These are phyloP conservation scores for Boeremia lycopersici DNA, from an alignment of 2,329 filamentous ascomycete genomes.

Conservation along the genomic window DNA sequence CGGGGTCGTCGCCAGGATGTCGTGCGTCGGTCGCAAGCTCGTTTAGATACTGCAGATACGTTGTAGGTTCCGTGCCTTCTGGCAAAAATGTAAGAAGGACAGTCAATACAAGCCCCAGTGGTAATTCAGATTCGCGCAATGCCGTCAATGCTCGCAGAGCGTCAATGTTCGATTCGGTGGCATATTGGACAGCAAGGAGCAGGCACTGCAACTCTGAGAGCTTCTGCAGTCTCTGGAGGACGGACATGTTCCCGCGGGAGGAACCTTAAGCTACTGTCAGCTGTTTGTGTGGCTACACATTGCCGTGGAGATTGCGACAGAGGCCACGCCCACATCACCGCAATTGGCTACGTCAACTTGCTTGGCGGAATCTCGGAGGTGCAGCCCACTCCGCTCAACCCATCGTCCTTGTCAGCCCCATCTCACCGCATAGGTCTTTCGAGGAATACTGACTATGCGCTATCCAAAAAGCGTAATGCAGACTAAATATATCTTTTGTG, in stretches of 20 bases:
- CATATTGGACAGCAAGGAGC: conserved; percentile 73
- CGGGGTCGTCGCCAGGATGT: conserved; percentile 45
- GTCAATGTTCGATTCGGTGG: conserved; percentile 68
- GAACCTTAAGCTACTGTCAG: conserved; percentile 1
- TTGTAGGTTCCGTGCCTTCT: conserved; percentile 68
- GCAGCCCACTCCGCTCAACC: not conserved
- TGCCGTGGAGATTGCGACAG: conserved; percentile 2
- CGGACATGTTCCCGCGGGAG: conserved; percentile 26
- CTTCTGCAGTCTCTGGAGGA: conserved; percentile 36
- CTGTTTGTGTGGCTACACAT: conserved; percentile 9
- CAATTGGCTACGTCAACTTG: conserved; percentile 17
- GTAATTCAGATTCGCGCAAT: conserved; percentile 63
- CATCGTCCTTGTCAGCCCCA: conserved; percentile 13
- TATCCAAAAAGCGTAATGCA: too few relatives aligned
- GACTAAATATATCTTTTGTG: too few relatives aligned
- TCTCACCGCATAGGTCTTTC: not conserved
- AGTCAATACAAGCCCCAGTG: conserved; percentile 69
- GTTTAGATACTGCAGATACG: conserved; percentile 67
- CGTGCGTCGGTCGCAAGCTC: conserved; percentile 61
- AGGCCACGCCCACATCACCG: conserved; percentile 12
- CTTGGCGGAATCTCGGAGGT: conserved; percentile 14
- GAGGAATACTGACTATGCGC: too few relatives aligned
- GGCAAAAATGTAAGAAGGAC: conserved; percentile 80
- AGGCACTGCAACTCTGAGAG: conserved; percentile 72
- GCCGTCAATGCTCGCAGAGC: conserved; percentile 66